These are phyloP conservation scores for Entomortierella lignicola DNA, from an alignment of 192 early-diverging fungal genomes.

Conservation along the genomic window DNA sequence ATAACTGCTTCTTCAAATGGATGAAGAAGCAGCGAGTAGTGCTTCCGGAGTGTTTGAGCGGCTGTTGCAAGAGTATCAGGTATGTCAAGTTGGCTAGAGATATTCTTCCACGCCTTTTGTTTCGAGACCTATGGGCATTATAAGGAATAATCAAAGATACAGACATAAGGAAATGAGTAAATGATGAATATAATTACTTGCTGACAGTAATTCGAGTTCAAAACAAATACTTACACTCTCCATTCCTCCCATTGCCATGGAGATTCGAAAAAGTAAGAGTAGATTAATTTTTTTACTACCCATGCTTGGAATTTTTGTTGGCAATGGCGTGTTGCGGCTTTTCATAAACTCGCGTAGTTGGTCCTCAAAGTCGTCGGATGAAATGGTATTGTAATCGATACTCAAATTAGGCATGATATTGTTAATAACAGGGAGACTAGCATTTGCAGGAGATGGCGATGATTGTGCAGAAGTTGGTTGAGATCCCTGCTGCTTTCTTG, in stretches of 20 bases:
- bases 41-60: constrained; percentile 48
- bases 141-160: not conserved
- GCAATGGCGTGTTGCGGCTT: constrained; percentile 33
- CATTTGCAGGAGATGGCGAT: constrained; percentile 47
- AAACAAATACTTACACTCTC: constrained; percentile 51
- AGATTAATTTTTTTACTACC: constrained; percentile 54
- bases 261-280: constrained; percentile 38
- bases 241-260: constrained; percentile 53
- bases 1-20: constrained; percentile 47
- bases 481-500: constrained; percentile 45
- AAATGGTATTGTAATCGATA: constrained; percentile 42
- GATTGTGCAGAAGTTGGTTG: constrained; percentile 51
- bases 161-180: not conserved
- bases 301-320: constrained; percentile 53
- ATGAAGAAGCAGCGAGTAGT: constrained; percentile 46
- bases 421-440: constrained; percentile 40
- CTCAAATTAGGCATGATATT: constrained; percentile 45
- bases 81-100: constrained; percentile 48
- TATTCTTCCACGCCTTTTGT: constrained; percentile 54
- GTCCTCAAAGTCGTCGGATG: constrained; percentile 49
- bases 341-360: constrained; percentile 50
- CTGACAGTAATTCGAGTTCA: no score
- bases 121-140: constrained; percentile 31
- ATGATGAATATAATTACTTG: not conserved
- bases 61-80: constrained; percentile 52